Evolutionary conservation across 164 flowering plant genomes (phyloP).

Genomic region (Sedum album): DNA sequence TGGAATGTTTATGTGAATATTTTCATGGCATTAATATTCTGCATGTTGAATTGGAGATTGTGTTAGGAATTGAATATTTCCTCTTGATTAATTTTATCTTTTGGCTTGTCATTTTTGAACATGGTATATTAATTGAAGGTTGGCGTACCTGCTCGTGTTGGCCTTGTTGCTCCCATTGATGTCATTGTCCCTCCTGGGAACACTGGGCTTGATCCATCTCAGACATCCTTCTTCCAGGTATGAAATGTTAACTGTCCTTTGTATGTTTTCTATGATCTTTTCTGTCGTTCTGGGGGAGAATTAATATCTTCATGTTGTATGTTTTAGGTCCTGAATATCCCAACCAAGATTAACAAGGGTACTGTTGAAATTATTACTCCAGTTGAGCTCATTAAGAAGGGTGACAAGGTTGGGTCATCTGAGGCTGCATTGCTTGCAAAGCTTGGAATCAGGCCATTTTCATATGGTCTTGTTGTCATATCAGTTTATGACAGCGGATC

Average conservation of each 20-base stretch:
- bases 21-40: too few relatives aligned
- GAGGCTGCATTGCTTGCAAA: conserved; percentile 58
- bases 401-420: conserved; percentile 65
- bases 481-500: conserved; percentile 53
- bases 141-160: conserved; percentile 77
- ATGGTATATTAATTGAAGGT: too few relatives aligned
- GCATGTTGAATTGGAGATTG: too few relatives aligned
- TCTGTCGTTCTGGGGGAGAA: not conserved
- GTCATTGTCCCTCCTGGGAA: conserved; percentile 66
- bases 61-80: too few relatives aligned
- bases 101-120: too few relatives aligned
- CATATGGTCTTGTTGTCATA: conserved; percentile 46
- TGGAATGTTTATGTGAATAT: too few relatives aligned
- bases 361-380: conserved; percentile 63
- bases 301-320: not conserved
- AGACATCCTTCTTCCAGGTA: conserved; percentile 69
- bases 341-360: conserved; percentile 71
- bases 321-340: conserved; percentile 48
- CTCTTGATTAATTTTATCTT: too few relatives aligned
- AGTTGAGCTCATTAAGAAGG: conserved; percentile 62
- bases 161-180: conserved; percentile 58
- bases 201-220: conserved; percentile 67
- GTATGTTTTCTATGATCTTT: not conserved
- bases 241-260: not conserved
- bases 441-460: conserved; percentile 60